Conservation (phyloP, 2,329 filamentous ascomycete genomes). For the Botrytis paeoniae region DNA sequence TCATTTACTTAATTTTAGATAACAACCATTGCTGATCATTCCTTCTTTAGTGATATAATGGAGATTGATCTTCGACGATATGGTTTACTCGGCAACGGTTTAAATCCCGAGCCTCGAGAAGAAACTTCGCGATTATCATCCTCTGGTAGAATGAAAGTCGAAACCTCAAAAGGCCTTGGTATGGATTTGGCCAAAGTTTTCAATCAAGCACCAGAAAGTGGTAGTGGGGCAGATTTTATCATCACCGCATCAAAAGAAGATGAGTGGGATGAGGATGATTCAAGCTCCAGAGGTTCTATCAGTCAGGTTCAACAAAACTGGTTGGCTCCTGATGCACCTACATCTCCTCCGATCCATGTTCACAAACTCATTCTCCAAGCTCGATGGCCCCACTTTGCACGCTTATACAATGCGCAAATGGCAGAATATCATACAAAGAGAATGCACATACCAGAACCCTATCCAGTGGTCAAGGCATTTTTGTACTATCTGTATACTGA, state of each 20-base stretch:
- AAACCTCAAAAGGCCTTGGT: conserved; percentile 68
- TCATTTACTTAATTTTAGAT: background rate
- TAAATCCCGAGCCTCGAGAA: conserved; percentile 53
- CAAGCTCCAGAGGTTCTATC: conserved; percentile 46
- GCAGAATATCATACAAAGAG: conserved; percentile 94
- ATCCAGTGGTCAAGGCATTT: conserved; percentile 89
- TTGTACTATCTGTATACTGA: conserved; percentile 97
- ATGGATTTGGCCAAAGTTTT: conserved; percentile 84
- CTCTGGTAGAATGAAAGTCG: conserved; percentile 45
- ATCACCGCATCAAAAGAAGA: conserved; percentile 85
- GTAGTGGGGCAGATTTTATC: conserved; percentile 85
- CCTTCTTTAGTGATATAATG: conserved; percentile 68
- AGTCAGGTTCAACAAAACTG: conserved; percentile 46
- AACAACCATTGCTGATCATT: conserved; percentile 24
- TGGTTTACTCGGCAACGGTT: conserved; percentile 80
- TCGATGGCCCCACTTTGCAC: conserved; percentile 93
- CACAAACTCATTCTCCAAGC: conserved; percentile 92
- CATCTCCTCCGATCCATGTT: conserved; percentile 84
- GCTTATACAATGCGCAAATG: conserved; percentile 92
- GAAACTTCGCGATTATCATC: conserved; percentile 50
- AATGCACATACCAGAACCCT: conserved; percentile 97
- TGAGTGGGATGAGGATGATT: conserved; percentile 59
- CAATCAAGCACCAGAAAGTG: conserved; percentile 77
- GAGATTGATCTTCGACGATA: conserved; percentile 90
- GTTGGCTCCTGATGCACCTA: conserved; percentile 60